Base-by-base conservation (phyloP, 192 early-diverging fungal species). In the Gonapodya sp. region DNA sequence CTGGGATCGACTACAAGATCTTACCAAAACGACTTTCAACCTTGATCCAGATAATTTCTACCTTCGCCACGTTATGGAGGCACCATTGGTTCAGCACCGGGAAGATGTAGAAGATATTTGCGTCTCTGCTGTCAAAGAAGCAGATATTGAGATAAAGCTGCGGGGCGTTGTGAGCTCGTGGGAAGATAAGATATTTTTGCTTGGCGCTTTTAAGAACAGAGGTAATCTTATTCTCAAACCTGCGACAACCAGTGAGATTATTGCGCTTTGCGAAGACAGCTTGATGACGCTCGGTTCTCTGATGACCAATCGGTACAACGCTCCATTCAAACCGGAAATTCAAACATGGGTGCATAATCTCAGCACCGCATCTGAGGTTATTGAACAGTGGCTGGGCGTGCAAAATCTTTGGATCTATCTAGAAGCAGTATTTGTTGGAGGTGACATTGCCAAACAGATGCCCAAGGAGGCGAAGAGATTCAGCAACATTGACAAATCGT, bases 381-480 rank as follows among this genome's bases (percentile, higher is more conserved):
- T 91, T 73, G 90, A 91, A 81, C 90, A 91, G 37, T 91, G 90
- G 90, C 83, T 91, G 24, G 86, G 87, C 2, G 89, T 91, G 35
- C 90, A 91, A 73, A 91, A 91, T 80, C 79, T 91, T 83, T 91
- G 90, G 90, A 91, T 91, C 81, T 91, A 91, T 77, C 82, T 91
- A 1, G 90, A 91, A 81, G 90, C 90, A 79, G 90, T 91, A 1
- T 91, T 91, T 79, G 90, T 91, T 32, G 90, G 90, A 33, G 90
- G 90, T 77, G 90, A 91, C 84, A 91, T 91, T 80, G 90, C 90
- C 34, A 91, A 91, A 80, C 90, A 91, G 79, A 91, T 91, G 89
- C 90, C 90, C 35, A 90, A 91, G 80, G 90, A 91, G 83, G 89
- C 90, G 8, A 91, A 91, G 82, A 83, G 90, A 35, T 91, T 91